Base-by-base conservation (phyloP, 1,139 yeast species). In the Yamadazyma taylorii region DNA sequence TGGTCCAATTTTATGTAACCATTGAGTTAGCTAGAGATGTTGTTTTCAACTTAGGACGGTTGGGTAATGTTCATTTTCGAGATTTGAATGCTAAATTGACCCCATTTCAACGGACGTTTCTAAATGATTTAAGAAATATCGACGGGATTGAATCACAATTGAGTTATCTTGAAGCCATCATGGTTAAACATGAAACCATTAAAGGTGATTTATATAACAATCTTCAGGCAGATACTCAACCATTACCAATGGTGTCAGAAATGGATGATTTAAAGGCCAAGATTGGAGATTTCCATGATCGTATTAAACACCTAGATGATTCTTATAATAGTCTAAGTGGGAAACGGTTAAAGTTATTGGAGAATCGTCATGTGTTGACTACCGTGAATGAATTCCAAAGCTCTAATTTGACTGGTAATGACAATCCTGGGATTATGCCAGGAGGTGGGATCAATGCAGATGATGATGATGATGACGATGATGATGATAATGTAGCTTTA, bases 1-100 rank as follows among this genome's bases (percentile, higher is more conserved):
- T 90, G 47, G 89, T 90, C 30, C 97, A 92, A 66, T 77, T 92
- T 57, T 92, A 86, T 61, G 81, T 92, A 36, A 88, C 97, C n/a
- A 79, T 83, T 24, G 98, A 92, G 60, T 79, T 88, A 42, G 86
- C 95, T 6, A 73, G 97, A 45, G 95, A 89, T 44, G 81, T 88
- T 42, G 94, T 89, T 11, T 81, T 85, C 37, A 77, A 83, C 3
- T 66, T 92, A 29, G 98, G 98, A 7, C 79, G 80, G 44, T 66
- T 84, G 41, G 96, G 96, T 2, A 69, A 78, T 38, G 85, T 92
- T 21, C 97, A 94, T 56, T 89, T 94, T 61, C 75, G 96, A 42
- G 97, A 92, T 61, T 72, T 92, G 61, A 92, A 92, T 61, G 70
- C 83, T 34, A 78, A 77, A 51, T 77, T 86, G 38, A 83, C 85